Base-by-base conservation (phyloP, 75 land plant genomes). In the Pinus taeda region DNA sequence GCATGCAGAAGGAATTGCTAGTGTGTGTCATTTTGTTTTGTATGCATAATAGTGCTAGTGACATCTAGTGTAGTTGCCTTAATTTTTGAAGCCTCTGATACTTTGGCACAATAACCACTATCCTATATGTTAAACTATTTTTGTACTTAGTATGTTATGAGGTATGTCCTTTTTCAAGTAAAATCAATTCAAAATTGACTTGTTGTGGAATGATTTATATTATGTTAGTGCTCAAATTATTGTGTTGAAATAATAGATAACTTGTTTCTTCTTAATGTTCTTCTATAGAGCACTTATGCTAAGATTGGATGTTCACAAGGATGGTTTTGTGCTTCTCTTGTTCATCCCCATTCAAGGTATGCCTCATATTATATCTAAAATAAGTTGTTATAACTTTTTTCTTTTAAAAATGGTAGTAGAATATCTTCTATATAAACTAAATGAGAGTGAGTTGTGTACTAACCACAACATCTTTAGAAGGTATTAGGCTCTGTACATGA, bases 301-400 rank as follows among this genome's bases (percentile, higher is more conserved):
- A 89, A 81, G 85, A 77, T 92, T 77, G 91, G 89, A n/a, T 88
- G 86, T 59, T 77, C 78, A 42, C 95, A 96, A 85, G 99, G 99
- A 82, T 94, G 97, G 99, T 92, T 96, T 84, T 82, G 60, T 77
- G 85, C 95, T 73, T 76, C 93, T 66, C 80, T 86, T 33, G 20
- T 60, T 53, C 92, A 90, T 86, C 92, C 93, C 71, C 66, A 90
- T 63, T 90, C 97, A 63, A 81, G 85, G 99, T 95, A 80, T 13
- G 36, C 53, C 26, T 22, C 60, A 75, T 15, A 42, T 29, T 26
- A 63, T 45, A 22, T 21, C 11, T 67, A 11, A n/a, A 67, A 7
- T 39, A 36, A 36, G 45, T 6, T 45, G 53, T 3, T 67, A 11
- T 39, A 67, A 67, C 42, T 6, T 67, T 67, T 67, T 39, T 33